These are phyloP conservation scores for Skeletonema marinoi DNA, from an alignment of 108 stramenopile genomes.

Conservation along the genomic window DNA sequence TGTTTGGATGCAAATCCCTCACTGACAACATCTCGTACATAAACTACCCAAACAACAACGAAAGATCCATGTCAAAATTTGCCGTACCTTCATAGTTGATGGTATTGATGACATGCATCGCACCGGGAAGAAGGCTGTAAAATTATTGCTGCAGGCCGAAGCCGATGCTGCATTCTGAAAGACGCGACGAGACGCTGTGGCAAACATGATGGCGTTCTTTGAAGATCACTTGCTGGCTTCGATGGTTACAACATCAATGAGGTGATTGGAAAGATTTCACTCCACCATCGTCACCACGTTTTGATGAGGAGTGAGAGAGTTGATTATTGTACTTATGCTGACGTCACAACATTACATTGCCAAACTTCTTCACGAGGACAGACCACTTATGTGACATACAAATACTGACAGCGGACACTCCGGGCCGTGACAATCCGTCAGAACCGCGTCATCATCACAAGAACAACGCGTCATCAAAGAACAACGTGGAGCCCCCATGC, in stretches of 20 bases:
- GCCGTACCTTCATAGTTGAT: slow-evolving; percentile 54
- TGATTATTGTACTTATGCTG: too few relatives aligned
- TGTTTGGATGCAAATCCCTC: background rate
- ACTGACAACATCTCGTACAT: background rate
- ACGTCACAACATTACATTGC: too few relatives aligned
- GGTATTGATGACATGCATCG: slow-evolving; percentile 63
- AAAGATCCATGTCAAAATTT: background rate
- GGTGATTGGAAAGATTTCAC: too few relatives aligned
- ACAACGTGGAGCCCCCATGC: too few relatives aligned
- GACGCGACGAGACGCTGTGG: slow-evolving; percentile 38
- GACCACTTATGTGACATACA: too few relatives aligned
- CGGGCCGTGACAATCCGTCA: too few relatives aligned
- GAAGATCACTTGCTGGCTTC: background rate
- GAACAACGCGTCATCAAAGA: too few relatives aligned
- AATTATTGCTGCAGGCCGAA: slow-evolving; percentile 7
- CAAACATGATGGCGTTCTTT: slow-evolving; percentile 17
- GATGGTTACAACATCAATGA: too few relatives aligned
- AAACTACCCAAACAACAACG: background rate
- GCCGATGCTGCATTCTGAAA: slow-evolving; percentile 6
- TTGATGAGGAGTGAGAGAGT: too few relatives aligned
- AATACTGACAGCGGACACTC: too few relatives aligned
- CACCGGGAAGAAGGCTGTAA: slow-evolving; percentile 4
- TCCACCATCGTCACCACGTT: too few relatives aligned
- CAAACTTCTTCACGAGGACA: too few relatives aligned
- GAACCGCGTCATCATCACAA: background rate